Evolutionary conservation across 331 rosid genomes (phyloP).

Genomic region (Phaseolus coccineus): DNA sequence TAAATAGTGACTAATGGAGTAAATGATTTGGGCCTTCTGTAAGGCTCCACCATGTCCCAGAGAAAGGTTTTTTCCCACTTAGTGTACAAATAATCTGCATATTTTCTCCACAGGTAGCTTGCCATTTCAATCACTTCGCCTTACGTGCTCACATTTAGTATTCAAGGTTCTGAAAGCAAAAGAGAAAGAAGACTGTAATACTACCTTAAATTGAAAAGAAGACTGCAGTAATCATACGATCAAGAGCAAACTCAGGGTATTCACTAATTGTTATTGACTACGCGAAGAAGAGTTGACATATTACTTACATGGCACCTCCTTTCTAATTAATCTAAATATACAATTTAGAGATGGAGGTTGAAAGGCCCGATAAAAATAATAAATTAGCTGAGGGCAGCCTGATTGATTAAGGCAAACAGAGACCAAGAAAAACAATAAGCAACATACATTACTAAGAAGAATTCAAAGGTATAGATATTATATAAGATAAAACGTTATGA

Average conservation of each 20-base stretch:
- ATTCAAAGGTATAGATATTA: neutral
- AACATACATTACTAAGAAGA: neutral
- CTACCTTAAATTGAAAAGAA: neutral
- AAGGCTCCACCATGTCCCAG: constrained; percentile 92
- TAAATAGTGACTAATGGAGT: constrained; percentile 79
- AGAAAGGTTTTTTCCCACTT: constrained; percentile 89
- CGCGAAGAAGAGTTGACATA: neutral
- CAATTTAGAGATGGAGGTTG: neutral
- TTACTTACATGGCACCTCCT: neutral
- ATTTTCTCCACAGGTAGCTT: constrained; percentile 82
- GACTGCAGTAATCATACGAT: neutral
- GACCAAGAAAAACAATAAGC: neutral
- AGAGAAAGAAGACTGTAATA: neutral
- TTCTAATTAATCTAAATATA: neutral
- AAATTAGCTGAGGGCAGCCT: neutral
- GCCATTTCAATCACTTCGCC: constrained; percentile 53
- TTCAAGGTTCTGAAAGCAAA: neutral
- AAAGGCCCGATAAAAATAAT: neutral
- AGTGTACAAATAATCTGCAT: constrained; percentile 77
- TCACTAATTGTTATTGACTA: neutral
- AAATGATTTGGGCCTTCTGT: constrained; percentile 80
- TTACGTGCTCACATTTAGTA: neutral
- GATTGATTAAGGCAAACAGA: neutral
- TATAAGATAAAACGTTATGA: neutral
- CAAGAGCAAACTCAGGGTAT: neutral